Evolutionary conservation across 768 basidiomycete species (phyloP), one percentile per base, ranked within the genome.

Genomic region (Strobilomyces dryophilus): DNA sequence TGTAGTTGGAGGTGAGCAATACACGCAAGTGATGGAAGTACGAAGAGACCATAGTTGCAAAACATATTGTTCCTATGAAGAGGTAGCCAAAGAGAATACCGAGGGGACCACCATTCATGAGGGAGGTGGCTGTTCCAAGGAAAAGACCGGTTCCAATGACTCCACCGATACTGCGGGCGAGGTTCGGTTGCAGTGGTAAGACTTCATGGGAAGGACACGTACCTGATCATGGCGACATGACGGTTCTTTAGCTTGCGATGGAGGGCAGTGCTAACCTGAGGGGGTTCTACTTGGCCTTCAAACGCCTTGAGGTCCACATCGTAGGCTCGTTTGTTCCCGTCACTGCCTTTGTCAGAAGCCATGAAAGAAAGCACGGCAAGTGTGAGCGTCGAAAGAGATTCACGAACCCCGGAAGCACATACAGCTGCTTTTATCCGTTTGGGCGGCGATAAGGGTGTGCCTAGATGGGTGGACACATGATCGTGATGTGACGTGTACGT

Each of bases 81-180:
- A 66, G 7, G 59, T 79, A 79, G 8, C 66, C 77, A 20, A 79
- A 62, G 11, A 79, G 63, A 36, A 79, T 58, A n/a, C 78, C 78
- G 2, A 80, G 12, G 3, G 78, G 78, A 42, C 79, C 78, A 47
- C 76, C 79, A 14, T 69, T 62, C 48, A 42, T 50, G 37, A 79
- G 66, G 8, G 74, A 67, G 8, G 59, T 39, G 8, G 67, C 74
- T 1, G 69, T 66, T 9, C 68, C 69, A 11, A 71, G 66, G 58
- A 73, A 71, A 15, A 74, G 62, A 29, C 69, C 65, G 0, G 76
- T 76, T 21, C 77, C 77, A 11, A 76, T 76, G 42, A 75, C 76
- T 52, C 74, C 70, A 37, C 64, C 68, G 0, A 69, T 63, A 56
- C 67, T 68, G 44, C 5, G 42, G 17, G 15, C n/a, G 11, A 12